Conservation (phyloP, 2,329 filamentous ascomycete genomes). For the Alternaria solani region DNA sequence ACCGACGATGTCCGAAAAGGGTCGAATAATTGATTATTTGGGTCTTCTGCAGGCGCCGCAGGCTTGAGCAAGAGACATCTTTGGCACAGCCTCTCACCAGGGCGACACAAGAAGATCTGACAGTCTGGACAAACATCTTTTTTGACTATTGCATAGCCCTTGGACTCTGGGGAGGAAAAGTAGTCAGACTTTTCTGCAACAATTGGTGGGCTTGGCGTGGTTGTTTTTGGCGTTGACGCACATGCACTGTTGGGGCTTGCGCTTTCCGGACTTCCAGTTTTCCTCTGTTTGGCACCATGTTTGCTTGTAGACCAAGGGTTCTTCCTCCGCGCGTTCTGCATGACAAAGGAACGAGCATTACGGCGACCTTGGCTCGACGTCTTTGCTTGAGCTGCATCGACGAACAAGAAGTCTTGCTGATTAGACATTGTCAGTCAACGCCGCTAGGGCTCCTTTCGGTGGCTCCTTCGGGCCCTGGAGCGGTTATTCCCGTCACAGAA, state of each 20-base stretch:
- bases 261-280: constrained; percentile 28
- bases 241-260: constrained; percentile 40
- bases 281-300: constrained; percentile 44
- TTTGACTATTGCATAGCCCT: constrained; percentile 25
- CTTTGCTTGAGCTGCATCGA: constrained; percentile 50
- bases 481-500: constrained; percentile 28
- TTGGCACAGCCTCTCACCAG: constrained; percentile 42
- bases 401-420: constrained; percentile 50
- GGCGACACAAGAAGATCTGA: constrained; percentile 38
- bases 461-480: constrained; percentile 40
- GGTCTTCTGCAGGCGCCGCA: constrained; percentile 28
- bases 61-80: constrained; percentile 37
- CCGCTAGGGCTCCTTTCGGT: constrained; percentile 25
- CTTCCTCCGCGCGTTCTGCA: constrained; percentile 50
- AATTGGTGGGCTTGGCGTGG: constrained; percentile 43
- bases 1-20: constrained; percentile 45
- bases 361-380: constrained; percentile 49
- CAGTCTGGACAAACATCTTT: constrained; percentile 41
- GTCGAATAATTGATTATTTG: constrained; percentile 42
- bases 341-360: constrained; percentile 52
- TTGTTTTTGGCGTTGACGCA: constrained; percentile 43
- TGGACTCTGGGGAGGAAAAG: constrained; percentile 26
- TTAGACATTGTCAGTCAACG: constrained; percentile 31
- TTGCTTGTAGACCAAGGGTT: constrained; percentile 53
- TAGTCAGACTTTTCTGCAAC: constrained; percentile 26